Percentiles rank a stretch among this genome's conserved stretches.
phyloP scores from a whole-genome alignment of 2,329 filamentous ascomycete species.

The Arthrobotrys megalospora region DNA sequence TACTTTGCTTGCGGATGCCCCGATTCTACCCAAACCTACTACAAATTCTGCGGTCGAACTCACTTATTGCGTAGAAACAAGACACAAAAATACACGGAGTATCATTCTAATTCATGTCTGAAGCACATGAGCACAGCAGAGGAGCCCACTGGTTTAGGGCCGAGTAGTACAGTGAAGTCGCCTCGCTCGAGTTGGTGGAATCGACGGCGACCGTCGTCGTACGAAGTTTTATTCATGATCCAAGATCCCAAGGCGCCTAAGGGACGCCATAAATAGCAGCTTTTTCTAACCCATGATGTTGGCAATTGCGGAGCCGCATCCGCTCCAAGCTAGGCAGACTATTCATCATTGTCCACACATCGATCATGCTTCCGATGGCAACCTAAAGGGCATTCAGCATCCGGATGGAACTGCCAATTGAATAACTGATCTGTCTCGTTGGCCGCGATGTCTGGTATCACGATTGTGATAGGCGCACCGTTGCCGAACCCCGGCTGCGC shows the following conservation, averaged over 20 bases:
- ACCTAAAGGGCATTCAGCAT: conserved; percentile 37
- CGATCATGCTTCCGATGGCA: conserved; percentile 42
- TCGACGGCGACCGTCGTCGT: neutral
- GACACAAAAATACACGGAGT: neutral
- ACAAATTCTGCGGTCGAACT: conserved; percentile 11
- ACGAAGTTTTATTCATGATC: conserved; percentile 11
- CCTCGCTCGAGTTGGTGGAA: neutral
- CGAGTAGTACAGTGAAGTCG: neutral
- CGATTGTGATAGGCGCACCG: conserved; percentile 45
- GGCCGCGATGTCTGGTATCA: conserved; percentile 42
- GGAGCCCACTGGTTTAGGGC: too few species aligned
- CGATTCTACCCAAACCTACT: neutral
- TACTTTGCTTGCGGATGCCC: conserved; percentile 10
- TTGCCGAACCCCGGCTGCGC: conserved; percentile 42
- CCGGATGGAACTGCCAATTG: conserved; percentile 44
- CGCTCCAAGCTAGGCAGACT: neutral
- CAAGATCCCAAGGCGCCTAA: too few species aligned
- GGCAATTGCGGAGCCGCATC: neutral
- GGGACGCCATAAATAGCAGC: neutral
- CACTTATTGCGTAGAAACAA: neutral
- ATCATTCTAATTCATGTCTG: neutral
- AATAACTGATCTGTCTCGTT: conserved; percentile 53
- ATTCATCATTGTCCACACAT: conserved; percentile 23
- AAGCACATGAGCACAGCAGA: neutral
- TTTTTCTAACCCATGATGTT: neutral